Evolutionary conservation across 2,329 filamentous ascomycete genomes (phyloP).

Genomic region (Seiridium cupressi): DNA sequence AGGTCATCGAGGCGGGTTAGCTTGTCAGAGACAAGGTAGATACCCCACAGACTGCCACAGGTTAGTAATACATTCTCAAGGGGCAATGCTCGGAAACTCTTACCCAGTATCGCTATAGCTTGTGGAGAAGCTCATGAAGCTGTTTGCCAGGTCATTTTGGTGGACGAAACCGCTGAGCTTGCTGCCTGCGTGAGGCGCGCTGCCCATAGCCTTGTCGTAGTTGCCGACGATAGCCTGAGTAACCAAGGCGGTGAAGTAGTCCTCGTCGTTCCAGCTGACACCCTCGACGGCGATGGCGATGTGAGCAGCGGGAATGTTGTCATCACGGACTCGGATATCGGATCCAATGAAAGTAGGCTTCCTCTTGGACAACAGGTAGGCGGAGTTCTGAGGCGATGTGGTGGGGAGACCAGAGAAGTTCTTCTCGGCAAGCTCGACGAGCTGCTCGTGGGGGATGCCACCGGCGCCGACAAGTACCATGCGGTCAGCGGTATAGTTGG

Average conservation of each 20-base stretch:
- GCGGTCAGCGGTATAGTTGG: slow-evolving; percentile 98
- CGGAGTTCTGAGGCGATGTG: slow-evolving; percentile 71
- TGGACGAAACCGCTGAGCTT: slow-evolving; percentile 95
- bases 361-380: slow-evolving; percentile 76
- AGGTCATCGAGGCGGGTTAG: slow-evolving; percentile 87
- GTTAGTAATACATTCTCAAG: slow-evolving; percentile 23
- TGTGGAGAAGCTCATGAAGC: slow-evolving; percentile 99
- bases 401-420: slow-evolving; percentile 81
- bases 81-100: slow-evolving; percentile 33
- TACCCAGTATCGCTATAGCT: slow-evolving; percentile 99
- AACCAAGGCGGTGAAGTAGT: slow-evolving; percentile 98
- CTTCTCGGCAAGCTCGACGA: slow-evolving; percentile 95
- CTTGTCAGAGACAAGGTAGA: slow-evolving; percentile 95
- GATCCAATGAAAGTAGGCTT: slow-evolving; percentile 96
- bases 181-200: slow-evolving; percentile 95
- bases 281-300: slow-evolving; percentile 98
- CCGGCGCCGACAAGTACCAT: slow-evolving; percentile 98
- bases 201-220: slow-evolving; percentile 99
- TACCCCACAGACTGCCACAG: slow-evolving; percentile 85
- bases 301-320: slow-evolving; percentile 93
- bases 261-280: slow-evolving; percentile 98
- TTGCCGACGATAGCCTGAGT: slow-evolving; percentile 99
- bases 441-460: slow-evolving; percentile 88
- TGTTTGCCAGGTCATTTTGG: slow-evolving; percentile 94
- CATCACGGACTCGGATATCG: slow-evolving; percentile 91